Evolutionary conservation across 2,329 filamentous ascomycete species (phyloP).

Genomic region (Phialophora chinensis): DNA sequence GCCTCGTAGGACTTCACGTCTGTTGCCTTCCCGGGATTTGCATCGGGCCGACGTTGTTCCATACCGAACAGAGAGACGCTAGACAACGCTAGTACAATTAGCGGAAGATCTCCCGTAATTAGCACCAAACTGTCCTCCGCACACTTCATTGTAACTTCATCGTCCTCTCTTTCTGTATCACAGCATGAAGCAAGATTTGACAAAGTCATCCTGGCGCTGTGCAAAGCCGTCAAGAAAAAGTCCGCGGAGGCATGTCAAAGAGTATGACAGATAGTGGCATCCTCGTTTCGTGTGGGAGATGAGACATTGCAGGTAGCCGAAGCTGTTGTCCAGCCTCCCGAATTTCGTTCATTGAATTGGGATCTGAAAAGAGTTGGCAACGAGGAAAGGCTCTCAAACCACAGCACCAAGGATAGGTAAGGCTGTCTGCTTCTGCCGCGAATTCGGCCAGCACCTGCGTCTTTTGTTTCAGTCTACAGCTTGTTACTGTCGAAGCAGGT

Average conservation of each 20-base stretch:
- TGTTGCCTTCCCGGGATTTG: background rate
- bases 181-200: constrained; percentile 28
- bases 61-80: background rate
- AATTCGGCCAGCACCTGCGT: background rate
- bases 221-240: constrained; percentile 17
- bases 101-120: constrained; percentile 18
- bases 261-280: constrained; percentile 32
- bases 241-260: constrained; percentile 5
- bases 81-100: background rate
- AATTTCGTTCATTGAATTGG: constrained; percentile 21
- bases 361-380: background rate
- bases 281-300: constrained; percentile 23
- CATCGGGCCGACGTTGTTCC: background rate
- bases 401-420: constrained; percentile 7
- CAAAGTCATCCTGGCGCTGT: constrained; percentile 27
- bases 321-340: constrained; percentile 27
- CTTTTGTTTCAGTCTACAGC: background rate
- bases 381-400: background rate
- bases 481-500: constrained; percentile 11
- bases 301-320: constrained; percentile 36
- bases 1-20: background rate
- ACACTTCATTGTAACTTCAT: constrained; percentile 14
- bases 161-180: constrained; percentile 11
- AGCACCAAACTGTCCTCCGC: constrained; percentile 13
- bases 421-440: constrained; percentile 1